A percentile compares a stretch with the other conserved stretches of the same genome.
These are phyloP conservation scores for Termitomyces sp. DNA, from an alignment of 768 basidiomycete species.

Conservation along the genomic window DNA sequence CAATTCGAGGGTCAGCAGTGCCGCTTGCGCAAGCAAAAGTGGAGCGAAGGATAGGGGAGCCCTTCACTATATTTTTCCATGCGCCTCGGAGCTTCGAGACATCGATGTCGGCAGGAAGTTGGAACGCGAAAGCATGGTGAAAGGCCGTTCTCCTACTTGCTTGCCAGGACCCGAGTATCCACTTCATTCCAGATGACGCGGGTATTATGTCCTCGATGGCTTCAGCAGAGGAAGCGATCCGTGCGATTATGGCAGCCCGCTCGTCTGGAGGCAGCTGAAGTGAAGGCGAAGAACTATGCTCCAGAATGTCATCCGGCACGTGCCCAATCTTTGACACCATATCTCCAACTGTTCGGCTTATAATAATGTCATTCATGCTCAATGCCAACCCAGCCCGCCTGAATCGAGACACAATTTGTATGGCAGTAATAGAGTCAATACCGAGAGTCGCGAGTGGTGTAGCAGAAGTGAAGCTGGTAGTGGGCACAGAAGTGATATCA, in stretches of 20 bases:
- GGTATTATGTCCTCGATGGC: constrained; percentile 20
- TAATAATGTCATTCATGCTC: constrained; percentile 34
- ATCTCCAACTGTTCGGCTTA: constrained; percentile 30
- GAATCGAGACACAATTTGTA: constrained; percentile 36
- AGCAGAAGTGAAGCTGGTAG: constrained; percentile 21
- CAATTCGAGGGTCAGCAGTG: constrained; percentile 17
- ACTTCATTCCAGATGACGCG: constrained; percentile 28
- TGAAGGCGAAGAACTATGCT: not conserved
- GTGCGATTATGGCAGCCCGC: constrained; percentile 13
- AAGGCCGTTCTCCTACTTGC: constrained; percentile 32
- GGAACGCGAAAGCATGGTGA: constrained; percentile 39
- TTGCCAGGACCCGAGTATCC: constrained; percentile 39
- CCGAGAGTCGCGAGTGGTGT: constrained; percentile 37
- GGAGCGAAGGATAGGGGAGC: constrained; percentile 36
- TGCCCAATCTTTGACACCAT: constrained; percentile 17
- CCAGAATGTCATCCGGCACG: not conserved
- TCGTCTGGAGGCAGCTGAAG: constrained; percentile 13
- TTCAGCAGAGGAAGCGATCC: constrained; percentile 13
- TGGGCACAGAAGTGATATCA: constrained; percentile 21
- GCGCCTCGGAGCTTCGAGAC: constrained; percentile 22
- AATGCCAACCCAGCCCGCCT: constrained; percentile 29
- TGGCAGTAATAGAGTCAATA: constrained; percentile 46
- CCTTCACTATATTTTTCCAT: constrained; percentile 30
- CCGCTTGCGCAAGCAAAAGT: constrained; percentile 30
- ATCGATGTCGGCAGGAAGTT: constrained; percentile 25